A percentile compares a stretch with the other conserved stretches of the same genome.
These are phyloP conservation scores for Fusarium floridanum DNA, from an alignment of 2,329 filamentous ascomycete species.

Conservation along the genomic window DNA sequence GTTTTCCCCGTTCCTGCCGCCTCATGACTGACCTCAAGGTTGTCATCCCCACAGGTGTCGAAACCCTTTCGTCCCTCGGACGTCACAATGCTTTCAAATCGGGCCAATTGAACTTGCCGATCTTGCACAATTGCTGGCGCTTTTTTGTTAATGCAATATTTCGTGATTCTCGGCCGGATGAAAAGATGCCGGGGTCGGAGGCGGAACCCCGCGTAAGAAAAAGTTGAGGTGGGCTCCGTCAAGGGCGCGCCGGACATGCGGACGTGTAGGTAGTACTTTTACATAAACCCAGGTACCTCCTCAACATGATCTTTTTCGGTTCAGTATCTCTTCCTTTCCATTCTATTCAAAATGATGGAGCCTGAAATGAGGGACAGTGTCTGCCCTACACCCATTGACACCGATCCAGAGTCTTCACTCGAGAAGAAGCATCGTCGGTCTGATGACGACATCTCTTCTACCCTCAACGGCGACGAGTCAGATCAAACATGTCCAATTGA, in stretches of 20 bases:
- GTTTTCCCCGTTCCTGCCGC: background rate
- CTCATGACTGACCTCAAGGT: background rate
- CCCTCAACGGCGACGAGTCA: background rate
- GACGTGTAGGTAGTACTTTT: background rate
- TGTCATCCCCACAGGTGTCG: background rate
- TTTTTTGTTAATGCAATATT: background rate
- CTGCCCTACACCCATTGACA: conserved; percentile 14
- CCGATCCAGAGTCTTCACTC: background rate
- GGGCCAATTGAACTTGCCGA: background rate
- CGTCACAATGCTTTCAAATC: background rate
- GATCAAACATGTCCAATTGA: background rate
- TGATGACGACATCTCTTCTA: conserved; percentile 23
- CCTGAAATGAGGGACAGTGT: conserved; percentile 19
- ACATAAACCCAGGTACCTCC: conserved; percentile 12
- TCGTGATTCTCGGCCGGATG: background rate
- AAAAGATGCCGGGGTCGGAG: conserved; percentile 22
- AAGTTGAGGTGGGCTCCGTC: background rate
- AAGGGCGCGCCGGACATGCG: conserved; percentile 14
- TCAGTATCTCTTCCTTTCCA: fast-evolving
- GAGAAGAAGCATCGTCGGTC: conserved; percentile 15
- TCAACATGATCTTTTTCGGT: background rate
- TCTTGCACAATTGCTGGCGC: background rate
- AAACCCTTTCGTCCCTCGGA: background rate
- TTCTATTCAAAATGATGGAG: background rate
- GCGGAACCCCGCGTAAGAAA: conserved; percentile 26